phyloP scores from a whole-genome alignment of 1,284 basidiomycete genomes.

The Calocybe gambosa region DNA sequence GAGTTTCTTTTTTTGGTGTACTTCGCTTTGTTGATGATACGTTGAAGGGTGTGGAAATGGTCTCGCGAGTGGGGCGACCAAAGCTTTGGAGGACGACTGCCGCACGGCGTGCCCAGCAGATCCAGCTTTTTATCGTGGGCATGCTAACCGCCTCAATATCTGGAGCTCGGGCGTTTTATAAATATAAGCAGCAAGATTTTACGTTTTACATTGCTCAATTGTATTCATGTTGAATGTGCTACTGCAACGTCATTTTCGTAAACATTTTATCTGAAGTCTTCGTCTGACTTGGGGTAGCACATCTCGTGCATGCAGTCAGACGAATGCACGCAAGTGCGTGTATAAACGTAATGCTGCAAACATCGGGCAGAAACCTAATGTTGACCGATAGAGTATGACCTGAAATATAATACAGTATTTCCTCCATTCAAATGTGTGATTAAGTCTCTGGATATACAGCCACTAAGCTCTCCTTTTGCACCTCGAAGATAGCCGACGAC shows the following conservation, averaged over 20 bases:
- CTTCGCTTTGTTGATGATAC: neutral
- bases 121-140: conserved; percentile 7
- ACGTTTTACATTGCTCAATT: too few relatives aligned
- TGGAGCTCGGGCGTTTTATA: conserved; percentile 7
- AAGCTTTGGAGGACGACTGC: conserved; percentile 4
- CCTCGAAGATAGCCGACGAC: conserved; percentile 19
- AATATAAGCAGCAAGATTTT: too few relatives aligned
- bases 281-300: too few relatives aligned
- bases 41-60: conserved; percentile 8
- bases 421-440: neutral
- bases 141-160: conserved; percentile 6
- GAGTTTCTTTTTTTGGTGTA: neutral
- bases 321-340: too few relatives aligned
- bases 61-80: conserved; percentile 2
- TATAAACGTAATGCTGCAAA: too few relatives aligned
- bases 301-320: too few relatives aligned
- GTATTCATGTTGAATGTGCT: too few relatives aligned
- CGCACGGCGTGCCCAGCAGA: conserved; percentile 8
- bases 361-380: too few relatives aligned
- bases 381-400: too few relatives aligned
- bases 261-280: too few relatives aligned
- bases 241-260: too few relatives aligned
- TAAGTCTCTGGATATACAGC: conserved; percentile 15
- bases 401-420: conserved; percentile 11
- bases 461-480: conserved; percentile 18